Base-by-base conservation (phyloP, 495 filamentous ascomycete genomes). In the Xylaria grammica region DNA sequence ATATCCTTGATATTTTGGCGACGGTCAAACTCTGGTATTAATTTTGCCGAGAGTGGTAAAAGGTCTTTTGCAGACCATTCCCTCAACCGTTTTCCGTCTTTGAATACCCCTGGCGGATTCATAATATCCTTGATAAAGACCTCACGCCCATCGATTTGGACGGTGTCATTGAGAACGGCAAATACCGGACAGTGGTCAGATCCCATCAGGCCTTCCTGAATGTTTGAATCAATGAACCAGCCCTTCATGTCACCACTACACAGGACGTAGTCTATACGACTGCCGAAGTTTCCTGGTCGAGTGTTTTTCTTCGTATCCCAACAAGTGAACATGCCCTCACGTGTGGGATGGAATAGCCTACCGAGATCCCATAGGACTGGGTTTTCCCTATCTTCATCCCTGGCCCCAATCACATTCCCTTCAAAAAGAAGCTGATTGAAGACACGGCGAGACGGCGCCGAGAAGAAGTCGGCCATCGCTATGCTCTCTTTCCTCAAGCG, bases 161-260 rank as follows among this genome's bases (percentile, higher is more conserved):
- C 83, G 0, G 68, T 77, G 36, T 93, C 84, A 52, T 90, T 89
- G 38, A 94, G 82, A n/a, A 84, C 77, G 13, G 90, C 91, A 74
- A 88, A 98, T 4, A 99, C 94, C 0, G 95, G 95, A 68, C 95
- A 99, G 74, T 99, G 95, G 70, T 99, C 95, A 0, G 95, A 99
- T 11, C 95, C 95, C 84, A 97, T 87, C 9, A 99, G 79, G 3
- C 94, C 95, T 75, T 97, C 94, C 72, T 97, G 95, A 32, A 98
- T 98, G 68, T 97, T 92, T n/a, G 91, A 86, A 59, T 91, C 90
- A 29, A 74, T 78, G 72, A 97, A 91, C 94, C 94, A 98, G 60
- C 84, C 77, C 66, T 88, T 90, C 87, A 97, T 94, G 36, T 85
- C 83, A 44, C 88, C 78, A 64, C 86, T 94, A 72, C 92, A 94